Base-by-base conservation (phyloP, 208 protist species). In the Trypanosoma congolense region DNA sequence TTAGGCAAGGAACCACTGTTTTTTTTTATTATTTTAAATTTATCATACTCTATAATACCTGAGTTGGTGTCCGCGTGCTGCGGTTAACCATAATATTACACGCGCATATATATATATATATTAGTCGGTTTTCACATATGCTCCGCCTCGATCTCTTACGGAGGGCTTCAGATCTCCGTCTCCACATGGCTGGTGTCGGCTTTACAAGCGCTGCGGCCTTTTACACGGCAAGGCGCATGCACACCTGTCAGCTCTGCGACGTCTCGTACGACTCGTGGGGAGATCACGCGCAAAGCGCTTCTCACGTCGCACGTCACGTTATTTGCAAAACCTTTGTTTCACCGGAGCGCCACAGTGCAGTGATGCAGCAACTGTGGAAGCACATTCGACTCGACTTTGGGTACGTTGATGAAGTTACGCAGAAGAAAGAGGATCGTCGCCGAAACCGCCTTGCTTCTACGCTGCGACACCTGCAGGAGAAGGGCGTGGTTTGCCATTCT, bases 321-420 rank as follows among this genome's bases (percentile, higher is more conserved):
- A 69, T 92, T 16, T 83, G 78, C 55, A 26, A 42, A 40, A 71
- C 69, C 33, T 89, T 80, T 48, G 70, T 78, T 25, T 43, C 57
- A 29, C 80, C 81, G 6, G 78, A 89, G 40, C 56, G 71, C 16
- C 73, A 72, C 42, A 74, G 77, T 26, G 50, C 61, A 40, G 77
- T 92, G 22, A 70, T 83, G 57, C 42, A 75, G 45, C 77, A 89
- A 49, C 55, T 92, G 24, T 57, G 70, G 76, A 53, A 80, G 22
- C 85, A 92, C 69, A 81, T 92, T 43, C 56, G 72, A n/a, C 52
- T 92, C 9, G 81, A 92, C 40, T 58, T 92, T 53, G 47, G 48
- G 14, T 77, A 72, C 43, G 70, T 92, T 52, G 85, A 92, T 36
- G 73, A 77, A 9, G 58, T 83, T 14, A 65, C 77, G 12, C 26